These are phyloP conservation scores for Suhomyces pyralidae DNA, from an alignment of 805 yeast genomes.

Conservation along the genomic window DNA sequence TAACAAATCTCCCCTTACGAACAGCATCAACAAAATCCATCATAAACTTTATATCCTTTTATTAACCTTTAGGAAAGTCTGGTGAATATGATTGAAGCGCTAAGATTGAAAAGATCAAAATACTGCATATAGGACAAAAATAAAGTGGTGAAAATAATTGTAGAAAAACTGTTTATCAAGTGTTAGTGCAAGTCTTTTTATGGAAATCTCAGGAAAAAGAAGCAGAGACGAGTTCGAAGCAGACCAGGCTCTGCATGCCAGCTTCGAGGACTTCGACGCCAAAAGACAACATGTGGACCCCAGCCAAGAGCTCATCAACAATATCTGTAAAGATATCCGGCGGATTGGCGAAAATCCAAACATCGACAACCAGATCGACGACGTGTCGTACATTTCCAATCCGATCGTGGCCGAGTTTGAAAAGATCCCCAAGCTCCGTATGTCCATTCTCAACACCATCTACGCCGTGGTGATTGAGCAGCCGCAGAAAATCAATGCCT, in stretches of 20 bases:
- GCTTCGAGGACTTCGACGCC: slow-evolving; percentile 20
- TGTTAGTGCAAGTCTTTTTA: too few relatives aligned
- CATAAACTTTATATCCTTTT: too few relatives aligned
- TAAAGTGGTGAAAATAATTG: too few relatives aligned
- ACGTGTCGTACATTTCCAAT: slow-evolving; percentile 62
- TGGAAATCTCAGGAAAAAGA: slow-evolving; percentile 23
- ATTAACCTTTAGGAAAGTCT: too few relatives aligned
- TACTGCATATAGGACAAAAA: too few relatives aligned
- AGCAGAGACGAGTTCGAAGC: slow-evolving; percentile 31
- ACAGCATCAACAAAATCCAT: background rate
- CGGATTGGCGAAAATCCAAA: slow-evolving; percentile 43
- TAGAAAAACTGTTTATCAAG: too few relatives aligned
- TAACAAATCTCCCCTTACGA: slow-evolving; percentile 4
- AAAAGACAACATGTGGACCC: slow-evolving; percentile 43
- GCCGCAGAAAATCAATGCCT: slow-evolving; percentile 81
- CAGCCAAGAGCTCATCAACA: slow-evolving; percentile 36
- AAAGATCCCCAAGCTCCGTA: slow-evolving; percentile 56
- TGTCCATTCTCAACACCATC: slow-evolving; percentile 58
- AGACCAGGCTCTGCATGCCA: slow-evolving; percentile 5
- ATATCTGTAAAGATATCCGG: slow-evolving; percentile 44
- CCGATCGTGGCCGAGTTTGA: slow-evolving; percentile 67
- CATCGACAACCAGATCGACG: slow-evolving; percentile 39
- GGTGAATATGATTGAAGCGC: too few relatives aligned
- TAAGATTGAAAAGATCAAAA: too few relatives aligned
- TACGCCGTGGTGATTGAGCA: slow-evolving; percentile 77